Evolutionary conservation across 1,139 yeast genomes (phyloP).

Genomic region (Debaryomycetaceae sp.): DNA sequence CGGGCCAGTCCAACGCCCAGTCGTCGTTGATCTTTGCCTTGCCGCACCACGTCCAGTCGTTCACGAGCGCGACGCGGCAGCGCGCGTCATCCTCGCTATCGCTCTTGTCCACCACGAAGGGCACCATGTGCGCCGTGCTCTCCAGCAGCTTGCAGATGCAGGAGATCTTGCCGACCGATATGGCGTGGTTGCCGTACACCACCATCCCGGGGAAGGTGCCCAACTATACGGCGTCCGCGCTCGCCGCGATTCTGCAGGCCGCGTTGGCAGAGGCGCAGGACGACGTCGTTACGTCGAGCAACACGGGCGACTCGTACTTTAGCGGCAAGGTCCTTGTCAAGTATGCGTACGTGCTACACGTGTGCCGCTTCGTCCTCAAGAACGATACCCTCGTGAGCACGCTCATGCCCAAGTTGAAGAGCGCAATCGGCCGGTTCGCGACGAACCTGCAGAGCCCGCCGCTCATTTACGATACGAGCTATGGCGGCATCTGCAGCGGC

Average conservation of each 20-base stretch:
- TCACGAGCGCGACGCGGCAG: conserved; percentile 22
- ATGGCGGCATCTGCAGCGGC: conserved; percentile 59
- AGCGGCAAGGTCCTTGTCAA: conserved; percentile 69
- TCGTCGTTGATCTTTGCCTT: conserved; percentile 53
- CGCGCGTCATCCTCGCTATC: conserved; percentile 35
- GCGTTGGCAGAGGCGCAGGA: conserved; percentile 51
- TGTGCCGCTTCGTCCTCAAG: conserved; percentile 46
- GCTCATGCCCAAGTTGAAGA: conserved; percentile 39
- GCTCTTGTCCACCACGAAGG: conserved; percentile 54
- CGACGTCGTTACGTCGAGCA: conserved; percentile 42
- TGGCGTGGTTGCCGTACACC: conserved; percentile 56
- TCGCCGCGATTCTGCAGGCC: conserved; percentile 38
- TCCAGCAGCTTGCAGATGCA: conserved; percentile 38
- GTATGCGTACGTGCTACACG: conserved; percentile 60
- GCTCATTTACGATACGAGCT: conserved; percentile 57
- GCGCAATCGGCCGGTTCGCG: conserved; percentile 40
- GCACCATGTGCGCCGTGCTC: conserved; percentile 50
- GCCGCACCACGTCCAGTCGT: conserved; percentile 58
- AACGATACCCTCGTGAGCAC: conserved; percentile 36
- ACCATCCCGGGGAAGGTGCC: conserved; percentile 14
- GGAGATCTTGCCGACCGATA: conserved; percentile 38
- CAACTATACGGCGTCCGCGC: conserved; percentile 39
- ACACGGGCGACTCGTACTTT: conserved; percentile 58
- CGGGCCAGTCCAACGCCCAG: conserved; percentile 34
- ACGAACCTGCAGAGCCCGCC: conserved; percentile 45